These are phyloP conservation scores for Solanum sejunctum DNA, from an alignment of 257 asterid genomes.

Conservation along the genomic window DNA sequence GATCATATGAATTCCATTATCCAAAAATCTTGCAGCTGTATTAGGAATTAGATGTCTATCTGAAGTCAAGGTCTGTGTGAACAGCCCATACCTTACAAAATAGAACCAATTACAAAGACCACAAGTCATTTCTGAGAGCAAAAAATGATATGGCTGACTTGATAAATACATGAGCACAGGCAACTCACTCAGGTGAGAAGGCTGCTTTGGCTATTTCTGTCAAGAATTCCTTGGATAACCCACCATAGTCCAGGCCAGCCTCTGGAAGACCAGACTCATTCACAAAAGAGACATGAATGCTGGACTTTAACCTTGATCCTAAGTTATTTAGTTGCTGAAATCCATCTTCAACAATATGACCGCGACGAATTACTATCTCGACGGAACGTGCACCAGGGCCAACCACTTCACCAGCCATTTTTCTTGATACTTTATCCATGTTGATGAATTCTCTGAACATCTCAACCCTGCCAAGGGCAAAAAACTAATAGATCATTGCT, in stretches of 20 bases:
- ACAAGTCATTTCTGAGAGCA: conserved; percentile 7
- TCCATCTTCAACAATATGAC: conserved; percentile 88
- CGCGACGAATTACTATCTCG: conserved; percentile 80
- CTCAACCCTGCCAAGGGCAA: conserved; percentile 53
- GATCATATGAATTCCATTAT: conserved; percentile 76
- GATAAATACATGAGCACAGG: not conserved
- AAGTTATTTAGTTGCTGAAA: conserved; percentile 69
- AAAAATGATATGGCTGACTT: not conserved
- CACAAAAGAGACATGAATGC: conserved; percentile 79
- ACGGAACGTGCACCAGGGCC: conserved; percentile 64
- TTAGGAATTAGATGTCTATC: conserved; percentile 84
- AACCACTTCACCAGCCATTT: conserved; percentile 68
- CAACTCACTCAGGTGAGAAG: conserved; percentile 77
- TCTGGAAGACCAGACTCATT: conserved; percentile 96
- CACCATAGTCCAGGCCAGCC: conserved; percentile 98
- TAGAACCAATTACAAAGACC: not conserved
- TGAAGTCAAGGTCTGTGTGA: conserved; percentile 76
- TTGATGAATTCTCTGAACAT: conserved; percentile 89
- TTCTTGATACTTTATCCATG: conserved; percentile 83
- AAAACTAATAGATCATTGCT: not conserved
- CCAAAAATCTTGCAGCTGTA: conserved; percentile 71
- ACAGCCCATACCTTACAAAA: conserved; percentile 66
- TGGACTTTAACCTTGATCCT: conserved; percentile 74
- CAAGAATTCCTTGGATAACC: conserved; percentile 90
- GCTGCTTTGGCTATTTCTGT: conserved; percentile 80